These are phyloP conservation scores for Arthrinium puccinioides DNA, from an alignment of 2,329 filamentous ascomycete species.

Conservation along the genomic window DNA sequence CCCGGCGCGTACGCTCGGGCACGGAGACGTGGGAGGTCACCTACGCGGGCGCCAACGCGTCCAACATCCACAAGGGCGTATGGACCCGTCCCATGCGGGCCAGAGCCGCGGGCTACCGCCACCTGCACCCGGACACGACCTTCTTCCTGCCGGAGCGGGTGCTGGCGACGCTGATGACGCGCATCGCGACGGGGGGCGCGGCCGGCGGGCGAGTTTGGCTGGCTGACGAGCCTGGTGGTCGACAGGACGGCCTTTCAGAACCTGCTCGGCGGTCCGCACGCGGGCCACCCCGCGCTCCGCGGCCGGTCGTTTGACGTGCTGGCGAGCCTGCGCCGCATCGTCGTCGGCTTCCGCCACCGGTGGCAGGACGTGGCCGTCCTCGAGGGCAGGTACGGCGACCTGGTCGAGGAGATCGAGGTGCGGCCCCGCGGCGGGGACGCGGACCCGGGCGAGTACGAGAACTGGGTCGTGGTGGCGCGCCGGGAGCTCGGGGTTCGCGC, in stretches of 20 bases:
- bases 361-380: conserved; percentile 1
- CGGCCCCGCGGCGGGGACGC: too few relatives aligned
- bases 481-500: too few relatives aligned
- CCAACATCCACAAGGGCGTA: too few relatives aligned
- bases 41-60: background rate
- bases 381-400: background rate
- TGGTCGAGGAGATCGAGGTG: background rate
- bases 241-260: background rate
- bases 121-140: background rate
- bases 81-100: too few relatives aligned
- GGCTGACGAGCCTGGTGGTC: background rate
- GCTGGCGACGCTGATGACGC: background rate
- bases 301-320: background rate
- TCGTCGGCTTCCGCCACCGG: background rate
- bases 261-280: background rate
- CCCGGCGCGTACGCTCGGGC: too few relatives aligned
- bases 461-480: too few relatives aligned
- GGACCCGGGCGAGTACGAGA: too few relatives aligned
- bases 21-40: too few relatives aligned
- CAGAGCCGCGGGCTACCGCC: background rate
- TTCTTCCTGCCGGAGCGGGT: background rate
- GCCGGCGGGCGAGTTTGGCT: background rate
- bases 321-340: background rate
- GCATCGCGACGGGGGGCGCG: background rate
- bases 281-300: background rate